These are phyloP conservation scores for Bruguiera hainesii DNA, from an alignment of 441 rosid genomes.

Conservation along the genomic window DNA sequence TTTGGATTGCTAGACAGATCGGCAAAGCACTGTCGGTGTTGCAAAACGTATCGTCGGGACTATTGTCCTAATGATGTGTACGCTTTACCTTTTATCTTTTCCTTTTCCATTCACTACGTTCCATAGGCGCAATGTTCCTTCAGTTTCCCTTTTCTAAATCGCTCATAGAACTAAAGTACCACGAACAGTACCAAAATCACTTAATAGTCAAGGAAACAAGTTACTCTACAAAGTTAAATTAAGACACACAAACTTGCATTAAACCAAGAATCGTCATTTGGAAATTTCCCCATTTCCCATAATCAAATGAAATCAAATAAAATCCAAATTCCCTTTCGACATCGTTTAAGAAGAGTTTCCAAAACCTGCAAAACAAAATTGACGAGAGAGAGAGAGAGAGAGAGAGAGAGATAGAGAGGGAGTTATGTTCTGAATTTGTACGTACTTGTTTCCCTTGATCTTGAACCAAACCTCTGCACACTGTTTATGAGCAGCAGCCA, in stretches of 20 bases:
- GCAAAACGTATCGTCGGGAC: constrained; percentile 24
- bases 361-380: neutral
- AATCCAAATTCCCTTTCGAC: neutral
- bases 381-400: neutral
- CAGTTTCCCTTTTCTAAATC: constrained; percentile 24
- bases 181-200: neutral
- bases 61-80: constrained; percentile 21
- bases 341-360: neutral
- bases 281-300: constrained; percentile 9
- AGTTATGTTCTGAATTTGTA: constrained; percentile 4
- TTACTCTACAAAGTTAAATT: neutral
- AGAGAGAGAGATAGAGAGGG: neutral
- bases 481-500: constrained; percentile 88
- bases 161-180: constrained; percentile 3
- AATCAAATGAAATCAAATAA: constrained; percentile 8
- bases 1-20: constrained; percentile 31
- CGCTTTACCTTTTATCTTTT: constrained; percentile 33
- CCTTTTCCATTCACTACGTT: constrained; percentile 24
- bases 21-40: constrained; percentile 30
- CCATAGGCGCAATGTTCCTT: constrained; percentile 15
- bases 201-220: constrained; percentile 1
- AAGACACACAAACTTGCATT: neutral
- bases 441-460: constrained; percentile 89
- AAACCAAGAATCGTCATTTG: neutral
- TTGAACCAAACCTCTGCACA: constrained; percentile 98